Percentiles rank a stretch among this genome's conserved stretches.
Conservation (phyloP, 1,284 basidiomycete genomes). For the Trametes sp. region DNA sequence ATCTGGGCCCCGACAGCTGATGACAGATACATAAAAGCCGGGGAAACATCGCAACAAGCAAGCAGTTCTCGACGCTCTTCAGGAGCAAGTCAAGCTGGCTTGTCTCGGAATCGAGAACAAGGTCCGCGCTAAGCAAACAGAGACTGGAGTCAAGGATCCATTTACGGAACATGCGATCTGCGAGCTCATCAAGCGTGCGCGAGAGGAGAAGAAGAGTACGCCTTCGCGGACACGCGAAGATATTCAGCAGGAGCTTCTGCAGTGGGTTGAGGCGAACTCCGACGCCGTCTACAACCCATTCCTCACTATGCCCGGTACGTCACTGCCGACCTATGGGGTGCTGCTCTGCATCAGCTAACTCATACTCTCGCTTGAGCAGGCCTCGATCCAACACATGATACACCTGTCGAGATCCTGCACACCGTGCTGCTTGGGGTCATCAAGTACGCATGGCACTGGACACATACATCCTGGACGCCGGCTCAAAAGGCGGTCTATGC, state of each 20-base stretch:
- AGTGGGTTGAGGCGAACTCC: constrained; percentile 20
- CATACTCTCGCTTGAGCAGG: too few relatives aligned
- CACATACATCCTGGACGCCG: constrained; percentile 22
- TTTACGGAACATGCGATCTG: constrained; percentile 29
- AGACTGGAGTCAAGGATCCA: constrained; percentile 31
- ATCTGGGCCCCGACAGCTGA: too few relatives aligned
- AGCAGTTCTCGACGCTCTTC: neutral
- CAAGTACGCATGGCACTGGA: constrained; percentile 44
- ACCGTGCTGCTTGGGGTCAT: constrained; percentile 45
- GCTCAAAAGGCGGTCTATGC: constrained; percentile 18
- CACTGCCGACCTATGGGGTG: too few relatives aligned
- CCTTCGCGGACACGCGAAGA: constrained; percentile 1
- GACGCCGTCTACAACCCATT: constrained; percentile 16
- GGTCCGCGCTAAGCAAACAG: constrained; percentile 16
- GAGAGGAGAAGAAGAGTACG: neutral
- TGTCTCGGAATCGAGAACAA: constrained; percentile 25
- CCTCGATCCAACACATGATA: constrained; percentile 44
- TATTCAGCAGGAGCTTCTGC: constrained; percentile 19
- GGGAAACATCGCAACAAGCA: neutral
- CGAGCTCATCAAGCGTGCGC: constrained; percentile 19
- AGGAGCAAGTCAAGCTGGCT: constrained; percentile 19
- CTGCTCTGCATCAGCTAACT: too few relatives aligned
- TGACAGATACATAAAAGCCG: neutral
- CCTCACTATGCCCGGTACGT: neutral
- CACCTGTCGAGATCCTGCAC: constrained; percentile 48